Base-by-base conservation (phyloP, 176 grass and related monocot species). In the Carex littledalei region DNA sequence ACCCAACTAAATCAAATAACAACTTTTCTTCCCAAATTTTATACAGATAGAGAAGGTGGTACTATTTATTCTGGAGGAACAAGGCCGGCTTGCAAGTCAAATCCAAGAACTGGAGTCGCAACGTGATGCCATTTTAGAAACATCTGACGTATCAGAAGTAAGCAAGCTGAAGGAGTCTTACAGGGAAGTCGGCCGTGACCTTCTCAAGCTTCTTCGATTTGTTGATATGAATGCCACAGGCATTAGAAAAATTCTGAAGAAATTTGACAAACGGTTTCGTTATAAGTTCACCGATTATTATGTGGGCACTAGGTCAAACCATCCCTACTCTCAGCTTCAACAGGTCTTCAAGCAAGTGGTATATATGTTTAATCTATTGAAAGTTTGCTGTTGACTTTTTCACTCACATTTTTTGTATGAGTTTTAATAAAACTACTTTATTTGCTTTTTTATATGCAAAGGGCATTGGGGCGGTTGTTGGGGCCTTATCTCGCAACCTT, bases 261-360 rank as follows among this genome's bases (percentile, higher is more conserved):
- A 98, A 81, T 94, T 98, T 10, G 95, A 98, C 89, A 98, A 98
- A 79, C 89, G 85, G 55, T 94, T 94, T 32, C 84, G 85, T 37
- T 93, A 91, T 76, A 94, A 85, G 64, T 98, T 94, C 58, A 98
- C 89, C 7, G 89, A 98, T 89, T 98, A 93, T 77, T 98, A 98
- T 50, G 88, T 98, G 24, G 90, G 86, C 18, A 98, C 91, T 86
- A 91, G 95, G 45, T 86, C 95, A 55, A 94, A 90, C 49, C 95
- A 98, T 84, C 95, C 95, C 41, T 94, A 93, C 87, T 98, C 95
- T 72, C 92, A 93, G 83, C 89, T 98, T 75, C 92, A 98, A 61
- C 92, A 91, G 76, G 90, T 98, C 83, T 93, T 98, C 76, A 98
- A 98, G 80, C 95, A 98, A 91, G 95, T 98, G 91, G 95, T 98